Base-by-base conservation (phyloP, 2,329 filamentous ascomycete species). In the Rutstroemia sp. region DNA sequence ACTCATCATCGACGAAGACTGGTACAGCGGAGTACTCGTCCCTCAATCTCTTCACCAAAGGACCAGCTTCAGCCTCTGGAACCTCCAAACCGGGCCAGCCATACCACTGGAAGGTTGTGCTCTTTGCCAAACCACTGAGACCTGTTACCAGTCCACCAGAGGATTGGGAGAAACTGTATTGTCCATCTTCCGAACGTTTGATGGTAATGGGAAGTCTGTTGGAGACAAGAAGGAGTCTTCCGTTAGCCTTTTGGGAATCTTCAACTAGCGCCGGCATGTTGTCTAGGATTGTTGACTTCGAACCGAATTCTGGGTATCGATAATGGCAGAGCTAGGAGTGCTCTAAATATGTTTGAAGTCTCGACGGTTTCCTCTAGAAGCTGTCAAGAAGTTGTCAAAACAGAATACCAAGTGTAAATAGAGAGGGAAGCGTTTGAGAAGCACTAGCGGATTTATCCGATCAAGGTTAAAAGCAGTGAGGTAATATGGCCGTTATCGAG, bases 141-240 rank as follows among this genome's bases (percentile, higher is more conserved):
- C 94, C 94, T 51, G 90, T 96, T 67, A 97, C 94, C 42, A 99
- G 82, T 42, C 94, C 94, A 57, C 94, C 94, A 2, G 94, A 97
- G 48, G 92, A 97, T 89, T 96, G 96, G 71, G 88, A 90, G 73
- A 95, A 96, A 68, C 86, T 82, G 76, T 96, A 99, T 71, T 87
- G 87, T 67, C 90, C 92, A 77, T 96, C 90, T 52, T 94, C 90
- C 53, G 87, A 87, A 64, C 90, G 87, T 76, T 96, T 96, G 75
- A 97, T 95, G 62, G 92, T 97, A 72, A 97, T 95, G 58, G 94
- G 92, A 44, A 97, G 80, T 54, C 94, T 89, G 71, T 99, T 99
- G 38, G 92, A 96, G 65, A 96, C 86, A 49, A 97, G 85, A 52
- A 96, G 81, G 53, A 96, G 79, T 61, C 82, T 64, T 59, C 66